Conservation (phyloP, 2,329 filamentous ascomycete genomes). For the Xylaria digitata region DNA sequence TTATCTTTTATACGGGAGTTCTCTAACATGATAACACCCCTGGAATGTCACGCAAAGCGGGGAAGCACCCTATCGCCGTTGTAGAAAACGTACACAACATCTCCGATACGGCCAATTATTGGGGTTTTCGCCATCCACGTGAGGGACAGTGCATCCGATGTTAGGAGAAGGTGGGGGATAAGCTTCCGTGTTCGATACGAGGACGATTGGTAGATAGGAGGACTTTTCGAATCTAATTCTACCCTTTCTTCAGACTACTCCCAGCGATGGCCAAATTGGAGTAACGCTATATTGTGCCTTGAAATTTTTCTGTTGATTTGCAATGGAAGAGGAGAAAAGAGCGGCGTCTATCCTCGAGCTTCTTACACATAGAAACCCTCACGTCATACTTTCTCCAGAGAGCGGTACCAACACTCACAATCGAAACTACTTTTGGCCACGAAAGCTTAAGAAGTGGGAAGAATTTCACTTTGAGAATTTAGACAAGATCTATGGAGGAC, state of each 20-base stretch:
- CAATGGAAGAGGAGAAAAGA: background rate
- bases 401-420: constrained; percentile 2
- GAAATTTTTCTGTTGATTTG: background rate
- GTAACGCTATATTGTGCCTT: no score
- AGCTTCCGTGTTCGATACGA: no score
- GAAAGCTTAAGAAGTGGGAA: background rate
- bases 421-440: background rate
- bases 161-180: no score
- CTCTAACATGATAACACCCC: background rate
- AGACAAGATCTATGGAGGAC: background rate
- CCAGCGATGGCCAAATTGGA: no score
- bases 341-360: background rate
- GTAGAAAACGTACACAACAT: background rate
- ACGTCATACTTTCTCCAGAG: background rate
- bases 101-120: no score
- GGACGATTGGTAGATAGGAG: no score
- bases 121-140: no score
- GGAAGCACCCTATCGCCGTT: background rate
- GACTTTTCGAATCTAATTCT: no score
- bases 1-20: background rate
- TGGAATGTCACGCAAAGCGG: background rate
- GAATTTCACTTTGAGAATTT: constrained; percentile 5
- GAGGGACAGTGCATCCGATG: no score
- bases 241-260: no score
- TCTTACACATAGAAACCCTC: constrained; percentile 6